phyloP scores from a whole-genome alignment of 2,329 filamentous ascomycete species.

The Botrytis hyacinthi region DNA sequence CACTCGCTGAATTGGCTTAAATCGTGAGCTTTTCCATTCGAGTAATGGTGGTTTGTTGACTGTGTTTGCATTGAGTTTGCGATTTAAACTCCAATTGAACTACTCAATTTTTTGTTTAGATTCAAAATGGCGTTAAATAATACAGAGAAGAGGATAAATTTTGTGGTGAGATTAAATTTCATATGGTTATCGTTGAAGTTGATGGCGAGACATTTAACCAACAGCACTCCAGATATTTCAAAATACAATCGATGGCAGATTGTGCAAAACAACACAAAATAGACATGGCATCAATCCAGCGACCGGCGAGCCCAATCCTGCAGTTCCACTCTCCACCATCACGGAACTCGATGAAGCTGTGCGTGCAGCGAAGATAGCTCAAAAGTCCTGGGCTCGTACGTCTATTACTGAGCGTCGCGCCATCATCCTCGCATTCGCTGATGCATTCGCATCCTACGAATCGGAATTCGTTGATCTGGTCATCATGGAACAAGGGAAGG shows the following conservation, averaged over 20 bases:
- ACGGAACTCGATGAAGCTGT: conserved; percentile 49
- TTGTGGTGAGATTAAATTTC: not conserved
- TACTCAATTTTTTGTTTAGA: no score
- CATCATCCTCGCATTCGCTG: conserved; percentile 34
- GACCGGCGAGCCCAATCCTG: conserved; percentile 21
- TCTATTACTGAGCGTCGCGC: conserved; percentile 45
- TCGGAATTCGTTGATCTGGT: conserved; percentile 38
- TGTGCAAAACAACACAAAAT: conserved; percentile 2
- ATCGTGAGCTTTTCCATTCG: not conserved
- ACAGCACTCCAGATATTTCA: conserved; percentile 3
- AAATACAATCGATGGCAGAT: conserved; percentile 18
- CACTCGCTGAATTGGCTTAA: not conserved
- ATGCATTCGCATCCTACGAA: conserved; percentile 41
- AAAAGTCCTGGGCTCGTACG: conserved; percentile 47
- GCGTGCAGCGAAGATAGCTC: conserved; percentile 45
- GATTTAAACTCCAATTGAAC: not conserved
- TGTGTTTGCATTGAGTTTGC: not conserved
- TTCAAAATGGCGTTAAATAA: not conserved
- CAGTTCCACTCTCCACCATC: conserved; percentile 43
- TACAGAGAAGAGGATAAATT: not conserved
- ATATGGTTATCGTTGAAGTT: not conserved
- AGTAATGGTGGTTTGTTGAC: not conserved
- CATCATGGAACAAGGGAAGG: conserved; percentile 51
- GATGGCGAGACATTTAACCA: not conserved
- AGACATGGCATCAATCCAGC: conserved; percentile 23